Conservation (phyloP, 352 stramenopile species). For the Phytopythium cucurbitacearum region DNA sequence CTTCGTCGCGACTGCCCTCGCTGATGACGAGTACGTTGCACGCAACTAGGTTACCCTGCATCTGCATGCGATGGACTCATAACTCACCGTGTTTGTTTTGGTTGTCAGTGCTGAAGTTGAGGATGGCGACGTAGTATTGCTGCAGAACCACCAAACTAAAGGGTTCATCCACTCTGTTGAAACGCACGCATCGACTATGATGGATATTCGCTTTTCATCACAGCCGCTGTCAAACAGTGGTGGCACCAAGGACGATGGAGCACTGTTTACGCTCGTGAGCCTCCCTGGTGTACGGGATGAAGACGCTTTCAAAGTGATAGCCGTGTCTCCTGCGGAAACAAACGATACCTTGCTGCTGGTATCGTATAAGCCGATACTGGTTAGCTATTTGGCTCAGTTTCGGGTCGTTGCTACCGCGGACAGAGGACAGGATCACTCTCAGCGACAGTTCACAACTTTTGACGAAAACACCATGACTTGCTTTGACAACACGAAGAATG, state of each 20-base stretch:
- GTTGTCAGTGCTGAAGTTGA: conserved; percentile 33
- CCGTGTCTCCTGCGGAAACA: conserved; percentile 37
- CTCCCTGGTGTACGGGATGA: conserved; percentile 54
- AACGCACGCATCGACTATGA: conserved; percentile 58
- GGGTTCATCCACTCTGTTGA: conserved; percentile 66
- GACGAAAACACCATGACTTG: conserved; percentile 24
- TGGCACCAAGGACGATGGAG: conserved; percentile 11
- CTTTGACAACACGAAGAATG: conserved; percentile 37
- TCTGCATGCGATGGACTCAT: background rate
- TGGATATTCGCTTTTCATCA: conserved; percentile 57
- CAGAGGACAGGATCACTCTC: conserved; percentile 6
- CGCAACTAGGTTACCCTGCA: background rate
- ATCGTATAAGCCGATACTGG: conserved; percentile 46
- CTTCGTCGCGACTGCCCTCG: conserved; percentile 53
- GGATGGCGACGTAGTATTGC: conserved; percentile 46
- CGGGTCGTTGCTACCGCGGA: background rate
- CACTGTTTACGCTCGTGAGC: conserved; percentile 41
- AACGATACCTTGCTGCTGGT: conserved; percentile 58
- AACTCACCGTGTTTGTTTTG: conserved; percentile 2
- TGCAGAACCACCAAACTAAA: conserved; percentile 46
- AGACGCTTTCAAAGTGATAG: conserved; percentile 63
- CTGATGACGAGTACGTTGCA: conserved; percentile 43
- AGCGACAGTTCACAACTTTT: conserved; percentile 16
- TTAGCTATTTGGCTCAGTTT: conserved; percentile 38
- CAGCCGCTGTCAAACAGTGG: conserved; percentile 30